A percentile compares a stretch with the other conserved stretches of the same genome.
phyloP scores from a whole-genome alignment of 345 rosid species.

The Geranium brycei region DNA sequence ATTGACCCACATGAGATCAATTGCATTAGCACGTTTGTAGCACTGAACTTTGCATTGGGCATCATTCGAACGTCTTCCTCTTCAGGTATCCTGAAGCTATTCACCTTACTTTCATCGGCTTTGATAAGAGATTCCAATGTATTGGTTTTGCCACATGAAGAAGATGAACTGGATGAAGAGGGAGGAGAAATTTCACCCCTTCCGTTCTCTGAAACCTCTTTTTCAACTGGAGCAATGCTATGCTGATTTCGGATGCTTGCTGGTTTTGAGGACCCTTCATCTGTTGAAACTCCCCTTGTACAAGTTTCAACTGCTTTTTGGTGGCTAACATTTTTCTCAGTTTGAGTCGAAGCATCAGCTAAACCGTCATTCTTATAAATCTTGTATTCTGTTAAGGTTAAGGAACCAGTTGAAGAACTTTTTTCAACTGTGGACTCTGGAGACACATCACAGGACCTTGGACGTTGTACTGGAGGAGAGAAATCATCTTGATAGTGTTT shows the following conservation, averaged over 20 bases:
- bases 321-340: constrained; percentile 46
- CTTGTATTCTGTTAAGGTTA: constrained; percentile 72
- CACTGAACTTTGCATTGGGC: constrained; percentile 48
- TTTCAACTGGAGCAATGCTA: constrained; percentile 23
- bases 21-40: constrained; percentile 72
- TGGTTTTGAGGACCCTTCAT: constrained; percentile 41
- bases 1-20: constrained; percentile 91
- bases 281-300: constrained; percentile 85
- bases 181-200: constrained; percentile 53
- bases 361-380: constrained; percentile 51
- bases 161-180: constrained; percentile 52
- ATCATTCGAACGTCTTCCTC: constrained; percentile 68
- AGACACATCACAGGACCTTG: constrained; percentile 48
- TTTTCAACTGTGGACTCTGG: constrained; percentile 57
- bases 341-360: constrained; percentile 89
- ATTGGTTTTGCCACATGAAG: constrained; percentile 61
- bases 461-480: constrained; percentile 49
- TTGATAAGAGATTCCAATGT: constrained; percentile 84
- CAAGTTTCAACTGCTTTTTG: constrained; percentile 48
- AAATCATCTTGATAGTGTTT: constrained; percentile 67
- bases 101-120: constrained; percentile 78
- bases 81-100: constrained; percentile 76
- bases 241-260: constrained; percentile 20
- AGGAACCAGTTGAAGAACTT: constrained; percentile 54
- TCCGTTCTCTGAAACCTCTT: constrained; percentile 35